Evolutionary conservation across 257 asterid genomes (phyloP), one percentile per base, ranked within the genome.

Genomic region (Gentiana dahurica): DNA sequence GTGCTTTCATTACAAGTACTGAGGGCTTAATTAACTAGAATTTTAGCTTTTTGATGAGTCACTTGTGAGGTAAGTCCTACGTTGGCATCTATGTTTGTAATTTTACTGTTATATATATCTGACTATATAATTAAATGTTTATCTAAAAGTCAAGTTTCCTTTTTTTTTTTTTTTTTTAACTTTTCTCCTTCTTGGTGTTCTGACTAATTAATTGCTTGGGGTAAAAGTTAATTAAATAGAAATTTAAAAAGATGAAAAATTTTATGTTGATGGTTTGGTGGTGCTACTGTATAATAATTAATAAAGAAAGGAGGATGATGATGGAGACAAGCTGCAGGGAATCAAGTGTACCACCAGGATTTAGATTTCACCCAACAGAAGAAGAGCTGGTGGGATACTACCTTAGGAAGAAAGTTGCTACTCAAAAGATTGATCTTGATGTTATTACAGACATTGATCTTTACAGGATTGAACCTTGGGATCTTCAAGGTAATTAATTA

Each of bases 401-500:
- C 59, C 77, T 82, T 3, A 71, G 82, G 75, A 82, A 82, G 76
- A 82, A 82, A 54, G 74, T 82, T 4, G 87, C 82, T 2, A 79
- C 91, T 1, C 87, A 82, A 64, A 82, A 77, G 76, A 79, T 82
- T 9, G 85, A 79, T 75, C 92, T 82, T 51, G 85, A 83, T 61
- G 83, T 79, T 51, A 82, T 82, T 2, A 79, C 75, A 61, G 92
- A 82, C 54, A 80, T 82, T 55, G 91, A 82, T 79, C 81, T 82
- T 11, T 82, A 82, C 60, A 75, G 85, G 56, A 79, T 82, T 49
- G 91, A 82, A 49, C 91, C 92, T 36, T 82, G 92, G 92, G 92
- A 82, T 73, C 87, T 82, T 56, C 77, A 67, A 82, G 91, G 91
- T 82, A 77, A 15, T 24, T 24, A 24, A 24, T 24, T 1, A 0